Base-by-base conservation (phyloP, 805 yeast genomes). In the Brettanomyces bruxellensis region DNA sequence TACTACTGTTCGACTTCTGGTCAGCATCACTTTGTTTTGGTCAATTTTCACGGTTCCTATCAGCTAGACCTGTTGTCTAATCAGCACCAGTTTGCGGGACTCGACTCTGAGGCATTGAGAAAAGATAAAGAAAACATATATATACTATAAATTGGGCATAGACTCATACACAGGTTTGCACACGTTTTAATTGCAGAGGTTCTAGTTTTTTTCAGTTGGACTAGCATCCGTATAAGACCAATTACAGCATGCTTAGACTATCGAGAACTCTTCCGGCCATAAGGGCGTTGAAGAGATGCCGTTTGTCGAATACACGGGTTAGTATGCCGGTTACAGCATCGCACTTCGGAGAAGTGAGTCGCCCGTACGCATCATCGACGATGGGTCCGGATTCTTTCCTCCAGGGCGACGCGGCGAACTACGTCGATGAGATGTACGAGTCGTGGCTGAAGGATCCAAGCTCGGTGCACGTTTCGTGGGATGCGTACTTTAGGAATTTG, bases 351-450 rank as follows among this genome's bases (percentile, higher is more conserved):
- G 4, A 18, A 18, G 41, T 13, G 24, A 18, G 25, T 23, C 23
- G 42, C 6, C 14, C 23, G 48, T 25, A 40, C 28, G 56, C 61
- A 49, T 30, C 54, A 14, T 47, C 59, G 49, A 6, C 38, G 7
- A 61, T 72, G 39, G 65, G 65, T 36, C 61, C 70, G 48, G 99
- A 93, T 69, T 75, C 80, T 38, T 93, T 93, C 67, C 69, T 90
- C 55, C 86, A 85, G 55, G 79, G 93, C 49, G 79, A 81, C 64
- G 86, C 86, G 67, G 93, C 96, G 52, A 81, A 81, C 59, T 93
- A 93, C 68, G 86, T 93, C 58, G 99, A 93, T 67, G 97, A 93
- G 72, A 93, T 93, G 99, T 93, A 89, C 68, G 79, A 79, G 53
- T 90, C 95, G 44, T 93, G 98, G 98, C 76, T 79, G 60, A 67